Evolutionary conservation across 768 basidiomycete genomes (phyloP), one percentile per base, ranked within the genome.

Genomic region (Hirschioporus abietinus): DNA sequence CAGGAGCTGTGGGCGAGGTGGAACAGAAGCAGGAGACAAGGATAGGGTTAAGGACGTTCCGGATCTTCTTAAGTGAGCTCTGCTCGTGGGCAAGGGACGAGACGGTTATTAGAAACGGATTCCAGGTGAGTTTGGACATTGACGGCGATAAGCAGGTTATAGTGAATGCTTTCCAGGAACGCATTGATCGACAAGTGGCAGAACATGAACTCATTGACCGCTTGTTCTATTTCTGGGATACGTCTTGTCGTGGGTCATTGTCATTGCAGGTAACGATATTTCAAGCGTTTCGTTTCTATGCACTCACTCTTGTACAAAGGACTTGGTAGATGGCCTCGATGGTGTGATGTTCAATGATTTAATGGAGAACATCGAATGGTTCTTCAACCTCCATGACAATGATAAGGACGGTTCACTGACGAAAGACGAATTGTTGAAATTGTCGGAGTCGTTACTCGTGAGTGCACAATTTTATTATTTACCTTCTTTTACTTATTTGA

Each of bases 301-400:
- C 35, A 4, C 27, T 42, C 25, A 35, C 23, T 27, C 1, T 64
- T 15, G 23, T 67, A 20, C 73, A 52, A 52, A 98, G 92, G 95
- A 99, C 74, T 80, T 99, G 15, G 89, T 99, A 10, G 84, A 81
- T 30, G 96, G 97, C 0, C 80, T 99, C 63, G 90, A 97, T 71
- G 90, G 90, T 1, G 92, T 97, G 60, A 92, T 98, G 86, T 91
- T 93, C 79, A 96, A 93, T 69, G 97, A 98, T 76, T 79, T 99
- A 70, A 98, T 99, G 97, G 93, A 95, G 66, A 96, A 93, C 70
- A 96, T 99, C 72, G 93, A 97, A 75, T 99, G 96, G 96, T 96
- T 99, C 79, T 98, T 99, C 79, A 91, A 90, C 71, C 76, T 99
- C 63, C 93, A 96, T 68, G 95, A 96, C 78, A 96, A 96, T 78